Conservation (phyloP, 1,284 basidiomycete genomes). For the Ceratobasidium sp. region DNA sequence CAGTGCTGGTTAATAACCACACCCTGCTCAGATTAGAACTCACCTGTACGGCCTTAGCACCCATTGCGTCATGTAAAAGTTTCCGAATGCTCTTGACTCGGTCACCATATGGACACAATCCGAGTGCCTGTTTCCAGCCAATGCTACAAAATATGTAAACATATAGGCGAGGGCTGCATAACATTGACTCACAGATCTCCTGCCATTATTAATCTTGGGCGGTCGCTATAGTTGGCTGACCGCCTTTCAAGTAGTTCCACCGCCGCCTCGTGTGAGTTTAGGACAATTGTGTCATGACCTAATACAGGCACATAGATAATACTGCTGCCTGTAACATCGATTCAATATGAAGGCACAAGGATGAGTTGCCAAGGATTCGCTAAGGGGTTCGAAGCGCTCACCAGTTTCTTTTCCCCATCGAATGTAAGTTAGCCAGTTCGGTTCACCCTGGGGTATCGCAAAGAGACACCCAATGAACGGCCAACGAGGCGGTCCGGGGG, state of each 20-base stretch:
- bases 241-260: constrained; percentile 43
- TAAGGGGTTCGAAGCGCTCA: constrained; percentile 47
- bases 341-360: constrained; percentile 29
- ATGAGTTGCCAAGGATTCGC: constrained; percentile 49
- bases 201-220: constrained; percentile 10
- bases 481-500: background rate
- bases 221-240: constrained; percentile 18
- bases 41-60: constrained; percentile 7
- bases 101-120: constrained; percentile 21
- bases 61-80: constrained; percentile 3
- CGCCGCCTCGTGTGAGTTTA: constrained; percentile 46
- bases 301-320: constrained; percentile 35
- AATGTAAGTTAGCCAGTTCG: constrained; percentile 47
- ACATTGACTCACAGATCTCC: constrained; percentile 2
- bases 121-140: constrained; percentile 7
- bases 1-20: background rate
- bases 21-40: background rate
- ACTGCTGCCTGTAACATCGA: constrained; percentile 11
- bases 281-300: constrained; percentile 27
- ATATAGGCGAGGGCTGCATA: background rate
- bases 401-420: constrained; percentile 50
- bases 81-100: background rate
- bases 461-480: constrained; percentile 6
- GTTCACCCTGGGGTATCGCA: constrained; percentile 46
- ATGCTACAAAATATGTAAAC: background rate